Evolutionary conservation across 495 filamentous ascomycete species (phyloP), one percentile per base, ranked within the genome.

Genomic region (Aspergillus wentii): DNA sequence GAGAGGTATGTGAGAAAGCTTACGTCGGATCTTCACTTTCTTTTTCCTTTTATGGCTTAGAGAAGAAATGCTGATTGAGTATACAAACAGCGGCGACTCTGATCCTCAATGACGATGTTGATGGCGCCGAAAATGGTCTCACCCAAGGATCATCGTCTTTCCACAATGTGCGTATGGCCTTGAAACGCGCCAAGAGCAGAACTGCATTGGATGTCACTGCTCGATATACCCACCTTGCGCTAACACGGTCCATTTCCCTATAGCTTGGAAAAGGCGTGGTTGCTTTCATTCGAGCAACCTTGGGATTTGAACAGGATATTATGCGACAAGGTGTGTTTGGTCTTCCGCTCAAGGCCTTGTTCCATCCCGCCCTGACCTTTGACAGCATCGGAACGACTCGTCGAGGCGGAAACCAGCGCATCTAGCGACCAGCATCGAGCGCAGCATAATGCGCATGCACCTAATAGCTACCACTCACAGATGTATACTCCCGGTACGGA

Each of bases 91-190:
- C 75, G 30, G 66, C 62, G 26, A 76, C 63, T 41, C 59, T 83
- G 21, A 91, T 98, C 51, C 88, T 98, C 70, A 86, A 92, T 54
- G 92, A 98, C 62, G 90, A 96, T 62, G 83, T 97, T 39, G 86
- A 87, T 28, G 80, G 76, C 20, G 92, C 92, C 2, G 91, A 96
- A 59, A 72, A 66, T 42, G 76, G 75, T 23, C 71, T 97, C 13
- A 75, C 74, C 19, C 73, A 78, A 47, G 81, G 83, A 13, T 64
- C 72, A 31, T 97, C 92, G n/a, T 76, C 88, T n/a, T 97, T 89
- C 56, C 92, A 98, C 56, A 78, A 80, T 64, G 82, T 85, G 56
- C 22, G 66, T 59, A 43, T 34, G 16, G 19, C 16, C 14, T 19
- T 47, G 17, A 30, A 18, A 16, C 33, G 27, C n/a, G n/a, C n/a